Evolutionary conservation across 805 yeast species (phyloP).

Genomic region (Grigorovia transvaalensis): DNA sequence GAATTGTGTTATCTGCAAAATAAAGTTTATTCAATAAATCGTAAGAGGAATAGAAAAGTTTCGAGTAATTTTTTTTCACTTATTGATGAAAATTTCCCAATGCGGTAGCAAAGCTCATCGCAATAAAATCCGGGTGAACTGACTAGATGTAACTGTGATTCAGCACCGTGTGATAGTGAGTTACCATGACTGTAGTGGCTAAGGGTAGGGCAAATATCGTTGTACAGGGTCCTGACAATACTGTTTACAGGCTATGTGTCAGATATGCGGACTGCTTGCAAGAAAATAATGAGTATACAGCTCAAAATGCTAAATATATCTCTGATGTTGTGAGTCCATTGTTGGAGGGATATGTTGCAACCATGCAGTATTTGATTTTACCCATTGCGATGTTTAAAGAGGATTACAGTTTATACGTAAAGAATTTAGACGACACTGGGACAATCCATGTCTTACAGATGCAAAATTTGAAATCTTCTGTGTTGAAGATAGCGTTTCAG

Average conservation of each 20-base stretch:
- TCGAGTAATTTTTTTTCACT: neutral
- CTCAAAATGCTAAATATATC: conserved; percentile 13
- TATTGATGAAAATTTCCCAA: neutral
- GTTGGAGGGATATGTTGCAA: conserved; percentile 4
- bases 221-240: conserved; percentile 1
- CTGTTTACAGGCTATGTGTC: conserved; percentile 20
- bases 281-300: conserved; percentile 17
- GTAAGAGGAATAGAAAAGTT: neutral
- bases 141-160: too few relatives aligned
- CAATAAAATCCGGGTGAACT: neutral
- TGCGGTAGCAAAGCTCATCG: neutral
- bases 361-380: neutral
- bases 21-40: neutral
- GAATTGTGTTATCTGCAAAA: too few relatives aligned
- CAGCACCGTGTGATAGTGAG: too few relatives aligned
- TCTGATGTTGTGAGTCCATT: conserved; percentile 5
- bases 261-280: conserved; percentile 9
- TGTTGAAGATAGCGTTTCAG: neutral
- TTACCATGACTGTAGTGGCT: conserved; percentile 11
- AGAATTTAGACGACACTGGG: conserved; percentile 3
- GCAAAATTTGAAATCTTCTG: conserved; percentile 11
- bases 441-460: conserved; percentile 10
- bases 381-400: neutral
- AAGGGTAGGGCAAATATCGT: conserved; percentile 24
- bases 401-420: neutral